Evolutionary conservation across 2,329 filamentous ascomycete species (phyloP).

Genomic region (Beauveria sp.): DNA sequence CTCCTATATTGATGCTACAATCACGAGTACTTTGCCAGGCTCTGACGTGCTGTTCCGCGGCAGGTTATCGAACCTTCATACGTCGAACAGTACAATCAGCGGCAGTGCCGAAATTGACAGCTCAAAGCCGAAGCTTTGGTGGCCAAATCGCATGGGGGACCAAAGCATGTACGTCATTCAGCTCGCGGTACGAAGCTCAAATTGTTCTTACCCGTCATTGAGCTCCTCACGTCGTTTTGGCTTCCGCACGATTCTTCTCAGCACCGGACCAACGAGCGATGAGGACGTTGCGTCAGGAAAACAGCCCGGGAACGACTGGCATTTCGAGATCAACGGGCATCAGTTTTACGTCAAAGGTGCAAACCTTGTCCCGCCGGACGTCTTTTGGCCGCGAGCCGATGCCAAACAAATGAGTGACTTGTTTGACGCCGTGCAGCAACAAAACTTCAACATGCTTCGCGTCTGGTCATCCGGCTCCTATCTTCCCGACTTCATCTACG

Average conservation of each 20-base stretch:
- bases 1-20: constrained; percentile 27
- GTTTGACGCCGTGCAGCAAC: constrained; percentile 39
- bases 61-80: constrained; percentile 32
- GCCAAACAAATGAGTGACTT: constrained; percentile 40
- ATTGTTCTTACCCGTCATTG: constrained; percentile 21
- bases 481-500: constrained; percentile 53
- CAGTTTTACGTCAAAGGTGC: constrained; percentile 58
- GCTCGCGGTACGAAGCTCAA: constrained; percentile 20
- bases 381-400: constrained; percentile 55
- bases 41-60: not conserved
- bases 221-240: constrained; percentile 46
- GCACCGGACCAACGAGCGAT: constrained; percentile 45
- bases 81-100: constrained; percentile 36
- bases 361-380: constrained; percentile 55
- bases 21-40: constrained; percentile 34
- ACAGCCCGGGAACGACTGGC: constrained; percentile 35
- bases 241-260: constrained; percentile 55
- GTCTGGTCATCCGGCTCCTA: constrained; percentile 56
- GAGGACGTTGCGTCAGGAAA: constrained; percentile 46
- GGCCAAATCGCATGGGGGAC: constrained; percentile 48
- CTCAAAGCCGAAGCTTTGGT: constrained; percentile 47
- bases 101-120: constrained; percentile 37
- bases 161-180: constrained; percentile 53
- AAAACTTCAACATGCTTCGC: constrained; percentile 56
- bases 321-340: constrained; percentile 58